Percentiles rank a stretch among this genome's conserved stretches.
Evolutionary conservation across 371 early-diverging fungal species (phyloP).

Genomic region (Phascolomyces articulosus): DNA sequence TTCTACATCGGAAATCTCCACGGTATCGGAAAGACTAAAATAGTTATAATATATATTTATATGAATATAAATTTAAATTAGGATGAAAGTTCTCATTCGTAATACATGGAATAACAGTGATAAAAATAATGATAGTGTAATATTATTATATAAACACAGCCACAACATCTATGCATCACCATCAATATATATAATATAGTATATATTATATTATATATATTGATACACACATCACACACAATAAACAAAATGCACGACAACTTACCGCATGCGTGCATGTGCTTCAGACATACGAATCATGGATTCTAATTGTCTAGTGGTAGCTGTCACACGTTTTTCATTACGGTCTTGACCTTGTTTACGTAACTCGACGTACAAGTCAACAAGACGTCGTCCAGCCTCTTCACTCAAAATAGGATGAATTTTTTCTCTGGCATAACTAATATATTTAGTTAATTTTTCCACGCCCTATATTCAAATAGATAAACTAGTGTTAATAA

Average conservation of each 20-base stretch:
- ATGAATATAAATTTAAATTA: no score
- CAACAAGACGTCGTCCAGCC: conserved; percentile 76
- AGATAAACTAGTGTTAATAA: conserved; percentile 18
- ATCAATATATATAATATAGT: no score
- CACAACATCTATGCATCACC: no score
- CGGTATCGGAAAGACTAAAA: conserved; percentile 62
- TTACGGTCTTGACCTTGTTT: conserved; percentile 72
- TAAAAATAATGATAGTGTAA: no score
- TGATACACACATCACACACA: no score
- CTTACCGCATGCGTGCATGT: conserved; percentile 92
- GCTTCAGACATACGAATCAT: conserved; percentile 99
- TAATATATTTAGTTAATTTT: conserved; percentile 87
- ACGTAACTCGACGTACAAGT: conserved; percentile 90
- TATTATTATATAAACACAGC: neutral
- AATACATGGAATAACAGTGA: no score
- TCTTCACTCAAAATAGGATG: conserved; percentile 87
- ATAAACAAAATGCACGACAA: neutral
- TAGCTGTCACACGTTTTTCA: conserved; percentile 91
- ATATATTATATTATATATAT: no score
- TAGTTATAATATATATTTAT: no score
- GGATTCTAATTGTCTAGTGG: conserved; percentile 99
- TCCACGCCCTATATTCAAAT: conserved; percentile 71
- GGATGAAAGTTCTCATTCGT: no score
- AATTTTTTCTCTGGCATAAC: conserved; percentile 83
- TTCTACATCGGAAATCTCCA: conserved; percentile 80